Conservation (phyloP, 2,329 filamentous ascomycete genomes). For the Fusarium transvaalense region DNA sequence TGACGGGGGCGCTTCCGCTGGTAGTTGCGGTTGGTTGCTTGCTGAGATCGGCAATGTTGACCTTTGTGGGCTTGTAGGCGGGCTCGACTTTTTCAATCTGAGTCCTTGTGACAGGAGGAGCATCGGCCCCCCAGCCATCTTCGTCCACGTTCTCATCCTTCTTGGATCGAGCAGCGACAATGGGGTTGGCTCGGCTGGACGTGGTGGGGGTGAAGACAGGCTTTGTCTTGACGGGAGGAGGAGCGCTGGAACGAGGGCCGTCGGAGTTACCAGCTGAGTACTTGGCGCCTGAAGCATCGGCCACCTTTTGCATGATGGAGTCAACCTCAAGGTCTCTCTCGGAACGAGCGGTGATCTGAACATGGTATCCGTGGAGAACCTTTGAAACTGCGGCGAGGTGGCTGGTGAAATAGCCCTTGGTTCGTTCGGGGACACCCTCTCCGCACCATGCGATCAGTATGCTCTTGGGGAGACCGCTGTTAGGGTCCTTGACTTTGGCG, state of each 20-base stretch:
- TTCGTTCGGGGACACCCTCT: conserved; percentile 96
- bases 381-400: conserved; percentile 91
- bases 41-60: conserved; percentile 89
- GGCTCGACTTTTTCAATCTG: conserved; percentile 92
- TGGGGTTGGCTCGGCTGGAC: conserved; percentile 69
- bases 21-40: conserved; percentile 77
- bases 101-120: conserved; percentile 87
- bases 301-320: conserved; percentile 90
- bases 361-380: conserved; percentile 95
- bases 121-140: conserved; percentile 96
- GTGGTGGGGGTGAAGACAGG: conserved; percentile 88
- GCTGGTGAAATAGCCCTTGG: conserved; percentile 98
- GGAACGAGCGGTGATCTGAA: conserved; percentile 95
- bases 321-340: conserved; percentile 90
- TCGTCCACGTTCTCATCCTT: conserved; percentile 73
- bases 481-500: conserved; percentile 95
- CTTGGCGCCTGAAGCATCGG: conserved; percentile 93
- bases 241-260: conserved; percentile 64
- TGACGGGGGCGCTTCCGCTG: conserved; percentile 64
- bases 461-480: conserved; percentile 88
- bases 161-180: conserved; percentile 74
- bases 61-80: conserved; percentile 94
- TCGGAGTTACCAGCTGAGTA: conserved; percentile 79
- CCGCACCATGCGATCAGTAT: conserved; percentile 97
- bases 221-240: conserved; percentile 84